A percentile compares a stretch with the other conserved stretches of the same genome.
phyloP scores from a whole-genome alignment of 495 filamentous ascomycete genomes.

The Amphirosellinia nigrospora region DNA sequence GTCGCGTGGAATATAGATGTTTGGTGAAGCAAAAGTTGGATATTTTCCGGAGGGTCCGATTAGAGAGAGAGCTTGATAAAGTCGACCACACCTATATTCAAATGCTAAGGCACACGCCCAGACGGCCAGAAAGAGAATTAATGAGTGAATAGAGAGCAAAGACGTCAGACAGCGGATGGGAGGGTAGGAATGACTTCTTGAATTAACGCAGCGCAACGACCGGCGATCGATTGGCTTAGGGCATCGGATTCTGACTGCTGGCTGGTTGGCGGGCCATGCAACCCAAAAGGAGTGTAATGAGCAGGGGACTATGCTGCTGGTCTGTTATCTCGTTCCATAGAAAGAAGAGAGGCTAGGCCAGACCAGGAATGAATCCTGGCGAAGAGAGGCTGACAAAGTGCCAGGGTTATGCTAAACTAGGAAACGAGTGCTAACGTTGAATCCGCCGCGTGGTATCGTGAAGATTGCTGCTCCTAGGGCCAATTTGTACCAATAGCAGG shows the following conservation, averaged over 20 bases:
- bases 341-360: slow-evolving; percentile 31
- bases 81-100: slow-evolving; percentile 27
- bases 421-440: slow-evolving; percentile 9
- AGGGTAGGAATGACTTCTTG: slow-evolving; percentile 38
- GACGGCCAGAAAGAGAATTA: slow-evolving; percentile 32
- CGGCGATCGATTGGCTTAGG: slow-evolving; percentile 42
- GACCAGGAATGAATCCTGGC: slow-evolving; percentile 28
- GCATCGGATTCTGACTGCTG: slow-evolving; percentile 36
- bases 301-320: neutral
- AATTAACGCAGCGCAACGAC: slow-evolving; percentile 31
- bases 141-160: slow-evolving; percentile 36
- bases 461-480: neutral
- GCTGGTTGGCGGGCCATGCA: slow-evolving; percentile 35
- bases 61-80: slow-evolving; percentile 31
- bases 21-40: slow-evolving; percentile 30
- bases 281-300: slow-evolving; percentile 37
- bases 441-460: slow-evolving; percentile 11
- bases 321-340: slow-evolving; percentile 7
- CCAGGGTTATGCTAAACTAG: slow-evolving; percentile 20
- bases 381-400: slow-evolving; percentile 28
- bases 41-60: slow-evolving; percentile 33
- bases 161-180: slow-evolving; percentile 31
- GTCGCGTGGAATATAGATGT: slow-evolving; percentile 35
- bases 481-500: neutral
- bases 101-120: slow-evolving; percentile 38